Percentiles rank a stretch among this genome's conserved stretches.
These are phyloP conservation scores for Rhodamnia rubescens DNA, from an alignment of 345 rosid species.

Conservation along the genomic window DNA sequence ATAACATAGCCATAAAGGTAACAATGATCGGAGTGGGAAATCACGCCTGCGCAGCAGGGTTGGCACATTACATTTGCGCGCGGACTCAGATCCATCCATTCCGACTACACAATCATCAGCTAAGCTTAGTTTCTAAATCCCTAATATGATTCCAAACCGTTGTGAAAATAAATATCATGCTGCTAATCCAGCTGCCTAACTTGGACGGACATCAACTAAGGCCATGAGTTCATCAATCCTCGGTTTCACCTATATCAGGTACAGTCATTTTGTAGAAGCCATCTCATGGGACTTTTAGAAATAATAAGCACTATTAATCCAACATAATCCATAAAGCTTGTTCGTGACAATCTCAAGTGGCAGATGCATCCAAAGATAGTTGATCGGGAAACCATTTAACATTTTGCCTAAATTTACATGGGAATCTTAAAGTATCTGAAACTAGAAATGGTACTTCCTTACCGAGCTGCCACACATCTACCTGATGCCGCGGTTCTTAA, in stretches of 20 bases:
- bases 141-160: too few species aligned
- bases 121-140: too few species aligned
- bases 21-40: too few species aligned
- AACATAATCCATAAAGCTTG: not conserved
- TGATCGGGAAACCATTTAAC: not conserved
- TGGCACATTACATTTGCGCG: too few species aligned
- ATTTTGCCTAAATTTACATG: not conserved
- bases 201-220: not conserved
- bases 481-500: not conserved
- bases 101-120: too few species aligned
- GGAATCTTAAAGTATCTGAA: not conserved
- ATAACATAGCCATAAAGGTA: too few species aligned
- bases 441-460: not conserved
- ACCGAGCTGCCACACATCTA: not conserved
- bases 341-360: not conserved
- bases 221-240: not conserved
- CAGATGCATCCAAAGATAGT: not conserved
- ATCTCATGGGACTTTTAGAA: not conserved
- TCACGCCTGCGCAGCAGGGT: too few species aligned
- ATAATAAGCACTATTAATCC: not conserved
- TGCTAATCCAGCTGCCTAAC: not conserved
- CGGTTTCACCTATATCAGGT: not conserved
- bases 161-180: not conserved
- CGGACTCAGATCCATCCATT: too few species aligned
- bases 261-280: not conserved